Conservation (phyloP, 345 rosid genomes). For the Euphorbia lathyris region DNA sequence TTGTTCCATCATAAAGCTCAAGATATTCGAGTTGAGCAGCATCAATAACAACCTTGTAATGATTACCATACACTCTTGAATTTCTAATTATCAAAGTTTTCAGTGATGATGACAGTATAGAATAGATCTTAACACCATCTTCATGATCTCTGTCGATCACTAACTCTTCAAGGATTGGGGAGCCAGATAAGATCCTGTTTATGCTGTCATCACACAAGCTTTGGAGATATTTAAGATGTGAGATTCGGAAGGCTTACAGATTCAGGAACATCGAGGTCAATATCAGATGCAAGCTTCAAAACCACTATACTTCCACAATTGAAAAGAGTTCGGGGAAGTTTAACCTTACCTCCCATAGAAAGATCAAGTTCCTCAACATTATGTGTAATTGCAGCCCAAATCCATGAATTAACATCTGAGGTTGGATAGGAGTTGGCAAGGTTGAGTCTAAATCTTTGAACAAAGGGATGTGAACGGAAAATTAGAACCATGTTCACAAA, state of each 20-base stretch:
- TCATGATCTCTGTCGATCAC: neutral
- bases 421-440: neutral
- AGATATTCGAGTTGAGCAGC: slow-evolving; percentile 3
- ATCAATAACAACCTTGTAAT: neutral
- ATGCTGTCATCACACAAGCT: neutral
- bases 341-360: no score
- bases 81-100: neutral
- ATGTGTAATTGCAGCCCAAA: neutral
- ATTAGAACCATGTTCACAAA: neutral
- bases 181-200: neutral
- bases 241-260: neutral
- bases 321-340: neutral
- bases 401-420: neutral
- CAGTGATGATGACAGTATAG: neutral
- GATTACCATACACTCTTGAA: neutral
- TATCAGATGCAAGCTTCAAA: neutral
- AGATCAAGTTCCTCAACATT: neutral
- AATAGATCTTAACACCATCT: no score
- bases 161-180: neutral
- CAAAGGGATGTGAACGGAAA: neutral
- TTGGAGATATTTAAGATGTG: neutral
- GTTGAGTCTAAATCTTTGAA: neutral
- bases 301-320: neutral
- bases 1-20: neutral
- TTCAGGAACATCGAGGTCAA: neutral